Conservation (phyloP, 768 basidiomycete genomes). For the Dioszegia hungarica region DNA sequence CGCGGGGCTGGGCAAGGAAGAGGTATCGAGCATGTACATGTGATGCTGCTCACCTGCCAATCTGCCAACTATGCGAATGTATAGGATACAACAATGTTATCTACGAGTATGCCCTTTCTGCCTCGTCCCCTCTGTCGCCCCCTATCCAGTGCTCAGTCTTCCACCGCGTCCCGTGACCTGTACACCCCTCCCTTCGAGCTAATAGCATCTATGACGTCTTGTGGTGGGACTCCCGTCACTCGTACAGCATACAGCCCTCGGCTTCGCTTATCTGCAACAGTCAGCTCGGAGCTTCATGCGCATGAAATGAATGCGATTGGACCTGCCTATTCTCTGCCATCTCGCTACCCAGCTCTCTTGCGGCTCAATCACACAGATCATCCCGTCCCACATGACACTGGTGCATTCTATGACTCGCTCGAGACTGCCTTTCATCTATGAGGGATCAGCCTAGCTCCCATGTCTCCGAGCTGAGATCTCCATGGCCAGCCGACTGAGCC, state of each 20-base stretch:
- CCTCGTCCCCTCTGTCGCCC: neutral
- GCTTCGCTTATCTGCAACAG: slow-evolving; percentile 76
- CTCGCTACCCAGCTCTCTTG: slow-evolving; percentile 89
- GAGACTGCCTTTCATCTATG: slow-evolving; percentile 76
- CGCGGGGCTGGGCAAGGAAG: neutral
- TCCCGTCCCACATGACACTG: slow-evolving; percentile 85
- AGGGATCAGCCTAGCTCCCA: neutral
- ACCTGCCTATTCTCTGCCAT: slow-evolving; percentile 89
- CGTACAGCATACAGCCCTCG: slow-evolving; percentile 91
- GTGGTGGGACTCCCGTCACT: slow-evolving; percentile 47
- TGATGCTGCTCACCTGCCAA: neutral
- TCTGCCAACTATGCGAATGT: neutral
- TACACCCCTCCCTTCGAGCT: slow-evolving; percentile 34
- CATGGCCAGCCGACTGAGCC: no score
- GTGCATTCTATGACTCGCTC: slow-evolving; percentile 84
- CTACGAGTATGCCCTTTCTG: neutral
- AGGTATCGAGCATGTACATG: slow-evolving; percentile 11
- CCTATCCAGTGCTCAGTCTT: slow-evolving; percentile 16
- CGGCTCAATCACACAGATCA: slow-evolving; percentile 79
- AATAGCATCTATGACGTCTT: slow-evolving; percentile 40
- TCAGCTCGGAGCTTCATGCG: neutral
- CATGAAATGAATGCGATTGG: neutral
- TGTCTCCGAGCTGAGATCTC: no score
- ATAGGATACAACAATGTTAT: neutral
- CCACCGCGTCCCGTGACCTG: slow-evolving; percentile 35